Conservation (phyloP, 1,284 basidiomycete species). For the Irpex sp. region DNA sequence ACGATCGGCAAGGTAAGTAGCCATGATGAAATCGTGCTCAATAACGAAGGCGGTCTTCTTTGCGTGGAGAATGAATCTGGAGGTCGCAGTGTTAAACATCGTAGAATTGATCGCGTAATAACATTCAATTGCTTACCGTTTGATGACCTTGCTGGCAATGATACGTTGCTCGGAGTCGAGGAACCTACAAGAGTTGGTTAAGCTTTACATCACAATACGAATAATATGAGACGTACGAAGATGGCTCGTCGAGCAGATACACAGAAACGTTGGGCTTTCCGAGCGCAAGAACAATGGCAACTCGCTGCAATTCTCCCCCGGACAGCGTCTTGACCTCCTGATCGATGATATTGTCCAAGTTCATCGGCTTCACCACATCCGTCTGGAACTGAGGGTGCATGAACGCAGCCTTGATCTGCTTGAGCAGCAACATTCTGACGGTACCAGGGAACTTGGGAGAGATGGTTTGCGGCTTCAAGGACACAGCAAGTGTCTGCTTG, state of each 20-base stretch:
- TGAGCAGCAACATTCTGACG: slow-evolving; percentile 88
- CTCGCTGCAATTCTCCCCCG: slow-evolving; percentile 94
- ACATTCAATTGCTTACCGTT: slow-evolving; percentile 51
- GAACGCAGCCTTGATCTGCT: slow-evolving; percentile 90
- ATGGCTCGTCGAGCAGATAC: slow-evolving; percentile 87
- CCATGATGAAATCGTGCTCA: slow-evolving; percentile 98
- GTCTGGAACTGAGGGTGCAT: slow-evolving; percentile 98
- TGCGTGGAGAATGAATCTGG: slow-evolving; percentile 84
- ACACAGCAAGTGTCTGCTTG: slow-evolving; percentile 78
- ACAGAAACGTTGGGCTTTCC: slow-evolving; percentile 81
- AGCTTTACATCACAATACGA: not conserved
- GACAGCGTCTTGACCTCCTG: slow-evolving; percentile 96
- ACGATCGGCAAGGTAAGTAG: slow-evolving; percentile 94
- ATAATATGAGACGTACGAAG: slow-evolving; percentile 41
- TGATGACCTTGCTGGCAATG: slow-evolving; percentile 94
- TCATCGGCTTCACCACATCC: slow-evolving; percentile 96
- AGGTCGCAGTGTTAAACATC: slow-evolving; percentile 2
- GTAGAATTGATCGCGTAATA: not conserved
- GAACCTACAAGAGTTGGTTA: slow-evolving; percentile 50
- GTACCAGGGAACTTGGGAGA: slow-evolving; percentile 94
- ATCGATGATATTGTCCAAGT: slow-evolving; percentile 87
- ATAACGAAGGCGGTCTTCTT: slow-evolving; percentile 98
- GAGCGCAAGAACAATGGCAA: slow-evolving; percentile 89
- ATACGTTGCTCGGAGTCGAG: slow-evolving; percentile 98
- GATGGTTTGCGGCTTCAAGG: slow-evolving; percentile 94